These are phyloP conservation scores for Kluyveromyces nonfermentans DNA, from an alignment of 805 yeast genomes.

Conservation along the genomic window DNA sequence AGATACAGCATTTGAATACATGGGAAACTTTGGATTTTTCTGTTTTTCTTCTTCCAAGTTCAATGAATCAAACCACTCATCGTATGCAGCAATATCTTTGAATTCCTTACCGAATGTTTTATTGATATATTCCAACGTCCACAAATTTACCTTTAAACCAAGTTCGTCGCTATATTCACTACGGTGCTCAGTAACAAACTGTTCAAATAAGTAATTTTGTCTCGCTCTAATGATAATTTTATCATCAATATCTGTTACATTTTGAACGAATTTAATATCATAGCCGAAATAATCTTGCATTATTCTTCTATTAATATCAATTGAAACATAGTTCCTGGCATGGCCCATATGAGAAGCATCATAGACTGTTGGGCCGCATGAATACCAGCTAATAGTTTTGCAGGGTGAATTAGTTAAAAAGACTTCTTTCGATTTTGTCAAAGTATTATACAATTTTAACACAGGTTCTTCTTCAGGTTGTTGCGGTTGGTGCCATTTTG, in stretches of 20 bases:
- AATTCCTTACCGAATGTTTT: conserved; percentile 46
- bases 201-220: conserved; percentile 70
- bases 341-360: conserved; percentile 98
- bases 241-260: conserved; percentile 98
- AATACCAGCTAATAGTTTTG: conserved; percentile 80
- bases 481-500: conserved; percentile 42
- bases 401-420: conserved; percentile 58
- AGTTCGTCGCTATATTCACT: conserved; percentile 25
- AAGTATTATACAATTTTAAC: conserved; percentile 67
- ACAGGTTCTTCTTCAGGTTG: conserved; percentile 28
- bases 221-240: conserved; percentile 93
- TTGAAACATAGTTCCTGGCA: conserved; percentile 92
- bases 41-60: conserved; percentile 43
- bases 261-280: conserved; percentile 80
- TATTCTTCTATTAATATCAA: conserved; percentile 85
- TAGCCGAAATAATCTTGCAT: conserved; percentile 88
- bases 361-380: conserved; percentile 97
- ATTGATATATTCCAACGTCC: conserved; percentile 40
- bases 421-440: conserved; percentile 71
- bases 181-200: conserved; percentile 34
- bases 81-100: conserved; percentile 31
- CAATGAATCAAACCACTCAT: conserved; percentile 41
- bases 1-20: conserved; percentile 68
- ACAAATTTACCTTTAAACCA: conserved; percentile 31
- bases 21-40: conserved; percentile 73